phyloP scores from a whole-genome alignment of 345 rosid genomes.

The Excoecaria agallocha region DNA sequence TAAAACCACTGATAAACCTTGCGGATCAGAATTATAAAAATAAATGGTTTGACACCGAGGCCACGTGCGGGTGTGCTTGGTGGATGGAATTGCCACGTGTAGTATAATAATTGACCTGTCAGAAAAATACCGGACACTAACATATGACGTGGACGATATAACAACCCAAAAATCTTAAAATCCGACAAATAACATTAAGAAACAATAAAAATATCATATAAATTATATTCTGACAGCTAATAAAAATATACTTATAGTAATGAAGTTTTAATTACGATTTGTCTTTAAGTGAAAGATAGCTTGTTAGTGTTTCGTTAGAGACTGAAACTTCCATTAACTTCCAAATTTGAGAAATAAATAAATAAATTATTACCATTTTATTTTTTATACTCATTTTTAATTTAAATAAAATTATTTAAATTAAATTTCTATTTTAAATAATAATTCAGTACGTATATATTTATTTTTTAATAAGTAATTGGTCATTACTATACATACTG shows the following conservation, averaged over 20 bases:
- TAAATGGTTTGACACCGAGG: constrained; percentile 18
- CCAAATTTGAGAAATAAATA: background rate
- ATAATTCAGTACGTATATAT: no score
- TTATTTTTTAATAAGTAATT: no score
- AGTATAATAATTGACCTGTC: background rate
- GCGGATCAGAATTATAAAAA: background rate
- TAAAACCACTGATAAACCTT: background rate
- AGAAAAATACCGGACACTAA: background rate
- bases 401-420: no score
- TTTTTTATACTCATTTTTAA: no score
- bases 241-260: no score
- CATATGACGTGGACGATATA: constrained; percentile 25
- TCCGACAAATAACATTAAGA: background rate
- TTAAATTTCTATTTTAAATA: no score
- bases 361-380: background rate
- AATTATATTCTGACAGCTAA: background rate
- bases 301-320: background rate
- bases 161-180: constrained; percentile 15
- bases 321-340: background rate
- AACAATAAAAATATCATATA: background rate
- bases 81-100: constrained; percentile 16
- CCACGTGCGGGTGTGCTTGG: constrained; percentile 28
- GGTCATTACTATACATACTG: no score
- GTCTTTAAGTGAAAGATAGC: background rate
- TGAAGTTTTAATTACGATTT: no score